Percentiles rank a stretch among this genome's conserved stretches.
Conservation (phyloP, 75 land plant genomes). For the Isoetes taiwanensis region DNA sequence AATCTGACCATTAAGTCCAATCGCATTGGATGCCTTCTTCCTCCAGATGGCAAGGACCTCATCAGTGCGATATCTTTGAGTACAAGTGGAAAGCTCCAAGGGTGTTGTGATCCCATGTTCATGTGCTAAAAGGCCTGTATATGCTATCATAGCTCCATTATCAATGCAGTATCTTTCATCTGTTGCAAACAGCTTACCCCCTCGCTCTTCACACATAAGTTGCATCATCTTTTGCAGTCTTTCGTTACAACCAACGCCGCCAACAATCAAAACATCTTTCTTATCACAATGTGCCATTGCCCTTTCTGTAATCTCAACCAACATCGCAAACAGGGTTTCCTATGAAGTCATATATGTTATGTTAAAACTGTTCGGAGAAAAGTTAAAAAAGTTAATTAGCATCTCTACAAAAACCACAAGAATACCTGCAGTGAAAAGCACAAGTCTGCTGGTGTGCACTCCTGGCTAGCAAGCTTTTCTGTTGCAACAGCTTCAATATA, state of each 20-base stretch:
- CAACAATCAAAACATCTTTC: neutral
- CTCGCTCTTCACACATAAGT: neutral
- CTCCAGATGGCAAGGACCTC: conserved; percentile 92
- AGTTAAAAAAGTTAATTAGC: no score
- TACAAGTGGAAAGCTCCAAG: conserved; percentile 53
- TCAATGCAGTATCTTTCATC: conserved; percentile 8
- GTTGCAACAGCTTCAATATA: neutral
- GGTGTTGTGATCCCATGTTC: conserved; percentile 1
- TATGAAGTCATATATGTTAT: conserved; percentile 15
- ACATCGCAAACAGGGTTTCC: conserved; percentile 16
- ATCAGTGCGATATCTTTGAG: conserved; percentile 91
- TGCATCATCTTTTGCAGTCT: conserved; percentile 2
- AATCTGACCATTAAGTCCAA: no score
- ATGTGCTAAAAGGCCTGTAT: conserved; percentile 6
- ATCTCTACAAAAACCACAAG: no score
- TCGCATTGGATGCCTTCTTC: no score
- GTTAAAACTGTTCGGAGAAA: no score
- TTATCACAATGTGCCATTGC: conserved; percentile 8
- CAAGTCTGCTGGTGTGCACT: conserved; percentile 89
- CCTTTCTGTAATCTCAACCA: conserved; percentile 2
- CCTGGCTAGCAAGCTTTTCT: conserved; percentile 29
- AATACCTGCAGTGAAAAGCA: conserved; percentile 91
- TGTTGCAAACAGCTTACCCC: neutral
- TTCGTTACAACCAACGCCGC: conserved; percentile 1
- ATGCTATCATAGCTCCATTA: conserved; percentile 11